Evolutionary conservation across 495 filamentous ascomycete species (phyloP).

Genomic region (Bacidia rubella): DNA sequence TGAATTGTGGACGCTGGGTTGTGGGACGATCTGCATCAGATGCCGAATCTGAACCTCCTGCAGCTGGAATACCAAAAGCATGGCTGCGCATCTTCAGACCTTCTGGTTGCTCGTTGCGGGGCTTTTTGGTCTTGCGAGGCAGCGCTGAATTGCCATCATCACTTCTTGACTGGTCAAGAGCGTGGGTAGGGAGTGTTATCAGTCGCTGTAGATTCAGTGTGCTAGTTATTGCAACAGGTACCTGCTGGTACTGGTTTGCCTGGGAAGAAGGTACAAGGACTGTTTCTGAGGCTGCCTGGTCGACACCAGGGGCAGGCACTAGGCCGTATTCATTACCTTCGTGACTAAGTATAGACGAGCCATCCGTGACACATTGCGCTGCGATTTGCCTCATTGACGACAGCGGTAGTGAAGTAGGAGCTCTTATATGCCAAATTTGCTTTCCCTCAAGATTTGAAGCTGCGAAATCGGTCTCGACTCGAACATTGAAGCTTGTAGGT

Average conservation of each 20-base stretch:
- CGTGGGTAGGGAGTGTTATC: constrained; percentile 8
- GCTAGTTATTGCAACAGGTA: constrained; percentile 1
- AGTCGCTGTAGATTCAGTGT: constrained; percentile 16
- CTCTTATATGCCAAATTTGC: constrained; percentile 43
- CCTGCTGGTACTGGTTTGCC: constrained; percentile 7
- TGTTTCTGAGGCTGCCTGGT: not conserved
- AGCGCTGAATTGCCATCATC: not conserved
- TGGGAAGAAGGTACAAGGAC: constrained; percentile 12
- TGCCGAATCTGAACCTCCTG: not conserved
- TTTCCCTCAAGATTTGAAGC: constrained; percentile 28
- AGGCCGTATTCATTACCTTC: constrained; percentile 28
- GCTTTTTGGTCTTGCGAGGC: not conserved
- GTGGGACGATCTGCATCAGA: not conserved
- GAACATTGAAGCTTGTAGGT: constrained; percentile 13
- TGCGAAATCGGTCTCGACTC: constrained; percentile 14
- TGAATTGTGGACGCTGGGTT: not conserved
- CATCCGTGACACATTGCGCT: constrained; percentile 20
- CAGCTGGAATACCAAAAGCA: constrained; percentile 14
- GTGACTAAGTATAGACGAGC: constrained; percentile 23
- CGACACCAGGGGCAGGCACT: not conserved
- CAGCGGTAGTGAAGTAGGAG: constrained; percentile 33
- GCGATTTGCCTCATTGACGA: constrained; percentile 28
- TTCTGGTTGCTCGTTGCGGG: constrained; percentile 13
- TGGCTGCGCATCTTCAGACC: constrained; percentile 18
- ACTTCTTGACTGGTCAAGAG: not conserved